phyloP scores from a whole-genome alignment of 1,284 basidiomycete genomes.

The Pseudozyma hubeiensis region DNA sequence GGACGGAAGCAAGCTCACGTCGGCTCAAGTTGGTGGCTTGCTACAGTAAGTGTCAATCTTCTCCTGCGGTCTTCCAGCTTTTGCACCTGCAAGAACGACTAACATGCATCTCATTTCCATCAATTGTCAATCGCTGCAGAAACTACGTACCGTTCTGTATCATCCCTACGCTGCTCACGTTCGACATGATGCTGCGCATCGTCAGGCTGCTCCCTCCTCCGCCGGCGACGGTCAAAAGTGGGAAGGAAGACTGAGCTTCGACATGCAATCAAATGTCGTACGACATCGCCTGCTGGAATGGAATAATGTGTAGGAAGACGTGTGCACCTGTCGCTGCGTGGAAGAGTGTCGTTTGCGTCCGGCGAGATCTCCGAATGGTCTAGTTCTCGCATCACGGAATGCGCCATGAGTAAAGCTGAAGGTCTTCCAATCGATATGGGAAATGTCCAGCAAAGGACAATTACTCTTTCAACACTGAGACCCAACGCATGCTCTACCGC shows the following conservation, averaged over 20 bases:
- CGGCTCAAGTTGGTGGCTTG: slow-evolving; percentile 14
- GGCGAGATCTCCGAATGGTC: slow-evolving; percentile 11
- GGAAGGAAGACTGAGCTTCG: slow-evolving; percentile 7
- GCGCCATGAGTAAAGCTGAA: too few relatives aligned
- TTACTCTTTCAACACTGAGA: too few relatives aligned
- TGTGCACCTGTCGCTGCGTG: too few relatives aligned
- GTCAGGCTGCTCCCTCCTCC: slow-evolving; percentile 13
- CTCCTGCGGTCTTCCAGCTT: not conserved
- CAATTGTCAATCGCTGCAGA: slow-evolving; percentile 6
- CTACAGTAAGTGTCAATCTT: slow-evolving; percentile 33
- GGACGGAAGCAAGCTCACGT: slow-evolving; percentile 23
- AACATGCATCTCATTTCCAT: too few relatives aligned
- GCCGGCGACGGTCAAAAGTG: not conserved
- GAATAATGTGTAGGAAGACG: too few relatives aligned
- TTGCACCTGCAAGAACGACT: too few relatives aligned
- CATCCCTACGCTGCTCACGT: slow-evolving; percentile 31
- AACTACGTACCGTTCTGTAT: slow-evolving; percentile 48
- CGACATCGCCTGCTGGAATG: not conserved
- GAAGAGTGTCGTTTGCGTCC: not conserved
- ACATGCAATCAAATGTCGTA: not conserved
- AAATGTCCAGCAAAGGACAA: too few relatives aligned
- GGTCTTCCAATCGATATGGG: too few relatives aligned
- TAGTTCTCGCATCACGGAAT: not conserved
- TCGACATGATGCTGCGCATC: slow-evolving; percentile 43
- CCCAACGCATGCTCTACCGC: too few relatives aligned